These are phyloP conservation scores for Tulasnella sp. DNA, from an alignment of 768 basidiomycete species.

Conservation along the genomic window DNA sequence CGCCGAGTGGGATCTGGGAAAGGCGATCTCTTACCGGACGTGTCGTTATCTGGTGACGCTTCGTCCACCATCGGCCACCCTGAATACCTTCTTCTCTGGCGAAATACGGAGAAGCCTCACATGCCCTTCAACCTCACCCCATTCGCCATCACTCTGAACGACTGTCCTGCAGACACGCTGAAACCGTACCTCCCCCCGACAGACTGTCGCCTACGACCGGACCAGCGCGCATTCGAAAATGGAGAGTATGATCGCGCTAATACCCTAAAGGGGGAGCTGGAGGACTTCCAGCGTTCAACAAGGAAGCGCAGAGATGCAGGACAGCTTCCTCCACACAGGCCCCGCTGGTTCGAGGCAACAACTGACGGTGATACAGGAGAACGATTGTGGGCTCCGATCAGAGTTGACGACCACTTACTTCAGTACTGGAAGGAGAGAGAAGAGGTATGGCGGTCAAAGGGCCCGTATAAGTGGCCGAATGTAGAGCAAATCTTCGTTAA, in stretches of 20 bases:
- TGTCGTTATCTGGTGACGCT: slow-evolving; percentile 38
- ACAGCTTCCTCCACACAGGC: slow-evolving; percentile 51
- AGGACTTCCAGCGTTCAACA: slow-evolving; percentile 70
- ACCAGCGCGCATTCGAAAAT: slow-evolving; percentile 88
- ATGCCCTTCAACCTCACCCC: slow-evolving; percentile 94
- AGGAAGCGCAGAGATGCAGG: slow-evolving; percentile 69
- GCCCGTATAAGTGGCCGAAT: slow-evolving; percentile 41
- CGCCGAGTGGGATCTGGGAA: slow-evolving; percentile 50
- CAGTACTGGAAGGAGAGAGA: slow-evolving; percentile 83
- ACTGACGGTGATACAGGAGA: slow-evolving; percentile 85
- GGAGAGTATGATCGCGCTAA: slow-evolving; percentile 80
- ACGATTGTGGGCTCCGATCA: slow-evolving; percentile 68
- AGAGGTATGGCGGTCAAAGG: slow-evolving; percentile 38
- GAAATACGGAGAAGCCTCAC: slow-evolving; percentile 72
- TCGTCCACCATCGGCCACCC: slow-evolving; percentile 36
- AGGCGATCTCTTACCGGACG: slow-evolving; percentile 62
- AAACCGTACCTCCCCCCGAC: slow-evolving; percentile 71
- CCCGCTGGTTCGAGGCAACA: slow-evolving; percentile 79
- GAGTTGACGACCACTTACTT: slow-evolving; percentile 36
- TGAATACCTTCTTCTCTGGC: slow-evolving; percentile 82
- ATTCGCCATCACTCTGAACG: slow-evolving; percentile 85
- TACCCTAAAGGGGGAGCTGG: slow-evolving; percentile 63
- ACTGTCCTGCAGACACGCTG: slow-evolving; percentile 62
- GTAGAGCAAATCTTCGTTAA: slow-evolving; percentile 80
- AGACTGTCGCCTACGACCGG: slow-evolving; percentile 84